Percentiles rank a stretch among this genome's conserved stretches.
Conservation (phyloP, 495 filamentous ascomycete genomes). For the Lentithecium fluviatile region DNA sequence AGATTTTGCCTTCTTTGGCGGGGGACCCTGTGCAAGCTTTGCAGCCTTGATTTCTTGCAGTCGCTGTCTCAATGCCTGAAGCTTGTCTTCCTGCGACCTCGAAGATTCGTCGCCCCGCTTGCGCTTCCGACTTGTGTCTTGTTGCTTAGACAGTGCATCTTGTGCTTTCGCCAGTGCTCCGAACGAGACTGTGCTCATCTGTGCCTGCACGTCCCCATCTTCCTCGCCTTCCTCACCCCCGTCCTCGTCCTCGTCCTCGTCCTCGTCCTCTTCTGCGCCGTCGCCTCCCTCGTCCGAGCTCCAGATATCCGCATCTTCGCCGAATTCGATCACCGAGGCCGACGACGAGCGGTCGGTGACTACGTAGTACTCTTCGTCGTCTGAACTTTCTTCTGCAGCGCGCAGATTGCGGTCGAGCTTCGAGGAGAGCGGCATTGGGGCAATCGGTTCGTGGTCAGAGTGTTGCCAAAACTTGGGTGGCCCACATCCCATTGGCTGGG, state of each 20-base stretch:
- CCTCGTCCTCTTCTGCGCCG: constrained; percentile 31
- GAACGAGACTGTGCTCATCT: constrained; percentile 65
- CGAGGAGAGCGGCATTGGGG: constrained; percentile 26
- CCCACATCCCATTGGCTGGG: not conserved
- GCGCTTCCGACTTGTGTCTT: constrained; percentile 45
- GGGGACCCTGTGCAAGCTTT: constrained; percentile 7
- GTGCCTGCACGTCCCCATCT: constrained; percentile 43
- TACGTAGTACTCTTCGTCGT: constrained; percentile 31
- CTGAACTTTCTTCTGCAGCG: constrained; percentile 32
- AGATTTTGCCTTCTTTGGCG: constrained; percentile 19
- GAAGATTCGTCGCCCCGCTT: constrained; percentile 46
- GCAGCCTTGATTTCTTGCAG: constrained; percentile 39
- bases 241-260: constrained; percentile 35
- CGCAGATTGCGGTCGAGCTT: constrained; percentile 30
- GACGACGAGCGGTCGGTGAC: constrained; percentile 35
- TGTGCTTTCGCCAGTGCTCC: constrained; percentile 84
- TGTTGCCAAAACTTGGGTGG: not conserved
- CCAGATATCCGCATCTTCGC: constrained; percentile 31
- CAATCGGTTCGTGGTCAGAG: not conserved
- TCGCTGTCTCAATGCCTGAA: constrained; percentile 35
- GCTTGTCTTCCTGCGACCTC: constrained; percentile 40
- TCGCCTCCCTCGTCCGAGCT: constrained; percentile 19
- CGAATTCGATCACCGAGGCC: constrained; percentile 37
- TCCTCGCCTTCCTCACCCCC: constrained; percentile 16
- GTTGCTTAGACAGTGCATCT: constrained; percentile 55